Conservation (phyloP, 116 monocot species). For the Zostera marina region DNA sequence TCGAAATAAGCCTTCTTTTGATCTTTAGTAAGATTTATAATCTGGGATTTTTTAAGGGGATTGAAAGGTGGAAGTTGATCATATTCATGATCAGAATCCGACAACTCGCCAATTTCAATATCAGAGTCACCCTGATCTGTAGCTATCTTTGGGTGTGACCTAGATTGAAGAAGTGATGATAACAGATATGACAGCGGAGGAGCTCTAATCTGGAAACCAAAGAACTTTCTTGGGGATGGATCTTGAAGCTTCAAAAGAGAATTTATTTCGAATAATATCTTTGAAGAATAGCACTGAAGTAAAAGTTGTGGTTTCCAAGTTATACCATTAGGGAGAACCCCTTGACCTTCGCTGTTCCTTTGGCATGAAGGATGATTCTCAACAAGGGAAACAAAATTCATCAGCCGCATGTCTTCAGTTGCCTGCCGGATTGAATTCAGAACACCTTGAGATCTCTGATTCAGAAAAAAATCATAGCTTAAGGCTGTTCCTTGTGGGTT, state of each 20-base stretch:
- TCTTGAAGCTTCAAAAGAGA: slow-evolving; percentile 69
- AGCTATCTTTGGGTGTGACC: slow-evolving; percentile 53
- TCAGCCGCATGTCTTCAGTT: slow-evolving; percentile 60
- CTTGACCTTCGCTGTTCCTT: slow-evolving; percentile 57
- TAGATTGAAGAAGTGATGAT: slow-evolving; percentile 67
- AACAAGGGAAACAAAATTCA: slow-evolving; percentile 76
- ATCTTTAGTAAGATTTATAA: slow-evolving; percentile 62
- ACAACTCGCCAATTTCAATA: slow-evolving; percentile 53
- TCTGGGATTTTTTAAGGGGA: slow-evolving; percentile 63
- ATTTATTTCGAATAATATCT: slow-evolving; percentile 80
- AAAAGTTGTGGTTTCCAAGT: slow-evolving; percentile 73
- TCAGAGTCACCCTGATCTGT: slow-evolving; percentile 66
- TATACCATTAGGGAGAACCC: slow-evolving; percentile 75
- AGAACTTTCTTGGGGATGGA: slow-evolving; percentile 46
- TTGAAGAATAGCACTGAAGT: slow-evolving; percentile 71
- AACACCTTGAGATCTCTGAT: slow-evolving; percentile 66
- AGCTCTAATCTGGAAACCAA: slow-evolving; percentile 44
- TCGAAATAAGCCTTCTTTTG: slow-evolving; percentile 73
- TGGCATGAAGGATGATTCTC: slow-evolving; percentile 85
- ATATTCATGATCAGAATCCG: slow-evolving; percentile 59
- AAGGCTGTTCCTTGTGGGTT: slow-evolving; percentile 66
- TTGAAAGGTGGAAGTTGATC: slow-evolving; percentile 83
- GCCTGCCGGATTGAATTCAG: slow-evolving; percentile 68
- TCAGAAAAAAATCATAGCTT: slow-evolving; percentile 60
- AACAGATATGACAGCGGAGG: slow-evolving; percentile 60